These are phyloP conservation scores for Botrytis sinoallii DNA, from an alignment of 2,329 filamentous ascomycete species.

Conservation along the genomic window DNA sequence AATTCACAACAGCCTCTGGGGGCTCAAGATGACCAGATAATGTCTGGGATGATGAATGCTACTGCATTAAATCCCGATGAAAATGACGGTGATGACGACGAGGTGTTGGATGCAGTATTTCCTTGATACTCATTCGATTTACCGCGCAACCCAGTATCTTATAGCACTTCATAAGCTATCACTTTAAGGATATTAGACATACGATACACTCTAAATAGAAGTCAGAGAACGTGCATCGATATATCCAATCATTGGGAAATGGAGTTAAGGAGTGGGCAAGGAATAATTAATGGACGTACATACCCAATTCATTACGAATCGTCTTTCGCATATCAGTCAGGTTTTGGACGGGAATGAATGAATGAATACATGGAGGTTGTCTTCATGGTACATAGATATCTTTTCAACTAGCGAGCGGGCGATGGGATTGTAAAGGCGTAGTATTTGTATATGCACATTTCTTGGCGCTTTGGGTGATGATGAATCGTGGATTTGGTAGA, in stretches of 20 bases:
- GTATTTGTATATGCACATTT: constrained; percentile 15
- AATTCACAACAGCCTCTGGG: constrained; percentile 25
- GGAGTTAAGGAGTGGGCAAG: constrained; percentile 6
- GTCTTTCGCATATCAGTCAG: background rate
- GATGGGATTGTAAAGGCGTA: background rate
- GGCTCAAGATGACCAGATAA: constrained; percentile 22
- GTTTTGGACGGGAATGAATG: background rate
- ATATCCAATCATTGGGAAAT: constrained; percentile 1
- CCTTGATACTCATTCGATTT: background rate
- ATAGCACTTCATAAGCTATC: background rate
- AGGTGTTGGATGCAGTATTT: constrained; percentile 9
- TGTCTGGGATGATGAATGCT: constrained; percentile 16
- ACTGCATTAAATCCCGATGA: constrained; percentile 4
- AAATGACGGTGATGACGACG: constrained; percentile 4
- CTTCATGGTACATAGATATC: constrained; percentile 3
- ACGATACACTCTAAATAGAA: constrained; percentile 1
- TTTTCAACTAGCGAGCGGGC: background rate
- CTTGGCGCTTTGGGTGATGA: constrained; percentile 8
- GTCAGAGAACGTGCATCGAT: background rate
- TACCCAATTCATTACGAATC: constrained; percentile 7
- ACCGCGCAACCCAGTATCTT: background rate
- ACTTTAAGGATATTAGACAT: background rate
- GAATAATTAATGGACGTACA: constrained; percentile 4
- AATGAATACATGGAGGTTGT: background rate
- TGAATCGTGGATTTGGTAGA: background rate